A percentile compares a stretch with the other conserved stretches of the same genome.
phyloP scores from a whole-genome alignment of 1,284 basidiomycete genomes.

The Polyporus tsugae region DNA sequence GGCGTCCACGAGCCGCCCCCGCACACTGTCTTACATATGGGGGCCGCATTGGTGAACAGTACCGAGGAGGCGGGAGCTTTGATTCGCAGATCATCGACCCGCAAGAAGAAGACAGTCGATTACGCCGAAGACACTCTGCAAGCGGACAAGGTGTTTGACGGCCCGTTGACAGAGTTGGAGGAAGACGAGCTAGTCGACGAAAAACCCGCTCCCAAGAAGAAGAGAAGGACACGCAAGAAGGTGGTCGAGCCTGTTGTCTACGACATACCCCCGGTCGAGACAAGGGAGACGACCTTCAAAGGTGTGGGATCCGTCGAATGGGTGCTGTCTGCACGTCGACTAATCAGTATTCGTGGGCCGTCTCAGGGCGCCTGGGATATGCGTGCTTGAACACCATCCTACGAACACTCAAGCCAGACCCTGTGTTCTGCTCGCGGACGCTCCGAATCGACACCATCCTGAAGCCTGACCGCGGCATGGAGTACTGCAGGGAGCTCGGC shows the following conservation, averaged over 20 bases:
- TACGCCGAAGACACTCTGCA: conserved; percentile 20
- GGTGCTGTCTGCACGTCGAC: not conserved
- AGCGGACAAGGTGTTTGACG: conserved; percentile 34
- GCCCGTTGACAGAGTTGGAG: conserved; percentile 38
- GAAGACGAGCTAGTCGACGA: conserved; percentile 28
- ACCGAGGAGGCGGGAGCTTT: conserved; percentile 27
- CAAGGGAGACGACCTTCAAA: conserved; percentile 71
- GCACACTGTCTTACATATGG: not conserved
- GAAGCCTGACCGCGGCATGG: conserved; percentile 74
- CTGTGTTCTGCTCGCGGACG: conserved; percentile 68
- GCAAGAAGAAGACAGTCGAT: conserved; percentile 23
- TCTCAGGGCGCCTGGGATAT: conserved; percentile 72
- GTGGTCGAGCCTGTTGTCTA: conserved; percentile 68
- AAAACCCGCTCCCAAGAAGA: conserved; percentile 44
- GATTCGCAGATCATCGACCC: conserved; percentile 22
- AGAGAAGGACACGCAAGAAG: conserved; percentile 51
- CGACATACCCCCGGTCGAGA: conserved; percentile 74
- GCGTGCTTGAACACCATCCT: conserved; percentile 89
- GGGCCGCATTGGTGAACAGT: conserved; percentile 23
- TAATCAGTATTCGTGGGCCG: not conserved
- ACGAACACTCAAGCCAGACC: conserved; percentile 71
- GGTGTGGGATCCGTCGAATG: conserved; percentile 45
- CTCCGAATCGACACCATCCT: conserved; percentile 79
- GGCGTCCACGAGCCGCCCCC: not conserved
- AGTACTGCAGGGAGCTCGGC: conserved; percentile 83